Evolutionary conservation across 2,329 filamentous ascomycete genomes (phyloP), one percentile per base, ranked within the genome.

Genomic region (Simplicillium sp.): DNA sequence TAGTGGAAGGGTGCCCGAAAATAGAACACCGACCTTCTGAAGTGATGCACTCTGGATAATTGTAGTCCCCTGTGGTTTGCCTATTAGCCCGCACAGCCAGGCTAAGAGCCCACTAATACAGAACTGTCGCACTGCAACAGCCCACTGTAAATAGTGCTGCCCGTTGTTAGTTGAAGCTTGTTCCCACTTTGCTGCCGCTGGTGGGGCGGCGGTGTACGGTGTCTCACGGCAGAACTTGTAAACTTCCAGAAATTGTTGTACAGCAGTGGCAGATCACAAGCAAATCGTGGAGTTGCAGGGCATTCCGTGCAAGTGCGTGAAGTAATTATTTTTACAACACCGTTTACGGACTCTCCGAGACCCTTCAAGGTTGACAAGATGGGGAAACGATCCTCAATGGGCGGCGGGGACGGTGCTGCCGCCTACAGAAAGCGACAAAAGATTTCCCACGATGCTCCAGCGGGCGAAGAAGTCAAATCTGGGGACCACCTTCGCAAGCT

Each of bases 401-500:
- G 59, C 38, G 52, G 51, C 13, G 20, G 20, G 20, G 66, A 72
- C 44, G 62, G 60, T 39, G 60, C 58, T 29, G 57, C 59, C 7
- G 61, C 58, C 28, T 62, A 64, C 25, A 62, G 69, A 17, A 78
- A 79, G 56, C 70, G 74, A 46, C 69, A 70, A 45, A 77, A 75
- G 54, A 61, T 73, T n/a, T 62, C 68, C 5, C 71, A 77, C 47
- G 71, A 78, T 43, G 59, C 69, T 2, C 73, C 76, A 12, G 72
- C 75, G 2, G 73, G 71, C 11, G 78, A 82, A 48, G 75, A 82
- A 31, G 69, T 86, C 36, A 64, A 69, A 37, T 77, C 77, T 31
- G 71, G 73, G 47, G 71, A 77, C 39, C 83, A 92, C 54, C 68
- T 92, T 44, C 75, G 74, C 53, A 71, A 79, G 45, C 68, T 87